Evolutionary conservation across 176 grass and related monocot genomes (phyloP).

Genomic region (Dendrocalamus sinicus): DNA sequence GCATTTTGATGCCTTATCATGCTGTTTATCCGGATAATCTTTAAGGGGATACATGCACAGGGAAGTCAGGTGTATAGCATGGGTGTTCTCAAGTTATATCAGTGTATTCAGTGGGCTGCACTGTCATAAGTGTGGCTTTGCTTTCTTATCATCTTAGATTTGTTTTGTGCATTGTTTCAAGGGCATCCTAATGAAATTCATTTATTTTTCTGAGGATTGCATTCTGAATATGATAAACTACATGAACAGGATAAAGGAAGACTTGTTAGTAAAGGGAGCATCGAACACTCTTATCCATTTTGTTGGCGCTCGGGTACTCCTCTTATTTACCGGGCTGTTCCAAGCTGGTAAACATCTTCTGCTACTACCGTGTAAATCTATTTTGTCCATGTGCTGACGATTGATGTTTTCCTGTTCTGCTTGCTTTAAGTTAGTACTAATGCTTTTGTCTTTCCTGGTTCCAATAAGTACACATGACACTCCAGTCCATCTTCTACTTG

Average conservation of each 20-base stretch:
- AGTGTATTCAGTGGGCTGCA: not conserved
- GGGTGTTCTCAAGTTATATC: not conserved
- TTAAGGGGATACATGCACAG: not conserved
- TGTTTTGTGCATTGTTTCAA: conserved; percentile 6
- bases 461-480: conserved; percentile 17
- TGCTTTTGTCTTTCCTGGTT: conserved; percentile 22
- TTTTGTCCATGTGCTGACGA: not conserved
- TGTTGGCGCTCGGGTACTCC: conserved; percentile 98
- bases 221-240: conserved; percentile 30
- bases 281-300: conserved; percentile 96
- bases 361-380: conserved; percentile 39
- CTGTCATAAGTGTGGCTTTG: conserved; percentile 7
- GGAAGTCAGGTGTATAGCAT: not conserved
- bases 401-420: conserved; percentile 24
- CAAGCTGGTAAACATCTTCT: conserved; percentile 86
- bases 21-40: not conserved
- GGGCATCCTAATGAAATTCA: conserved; percentile 1
- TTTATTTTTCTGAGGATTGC: conserved; percentile 13
- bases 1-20: conserved; percentile 11
- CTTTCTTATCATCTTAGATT: conserved; percentile 11
- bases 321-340: conserved; percentile 95
- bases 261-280: conserved; percentile 80
- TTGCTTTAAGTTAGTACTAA: conserved; percentile 30
- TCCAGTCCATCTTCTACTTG: conserved; percentile 28
- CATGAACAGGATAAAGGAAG: conserved; percentile 92